Conservation (phyloP, 202 grass and related monocot species). For the Eragrostis tef region DNA sequence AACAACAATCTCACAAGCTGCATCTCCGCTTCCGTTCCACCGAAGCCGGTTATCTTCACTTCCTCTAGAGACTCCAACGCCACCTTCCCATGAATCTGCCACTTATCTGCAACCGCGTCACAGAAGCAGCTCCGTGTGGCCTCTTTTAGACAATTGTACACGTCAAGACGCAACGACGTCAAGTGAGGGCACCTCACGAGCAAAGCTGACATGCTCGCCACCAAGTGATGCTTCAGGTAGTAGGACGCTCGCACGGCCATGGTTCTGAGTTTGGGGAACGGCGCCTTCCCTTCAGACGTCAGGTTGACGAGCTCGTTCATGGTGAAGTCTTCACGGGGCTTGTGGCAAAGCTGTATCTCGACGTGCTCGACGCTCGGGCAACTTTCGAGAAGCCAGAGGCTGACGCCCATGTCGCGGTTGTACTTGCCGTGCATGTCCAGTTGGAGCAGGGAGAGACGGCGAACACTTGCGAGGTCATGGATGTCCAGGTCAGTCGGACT, state of each 20-base stretch:
- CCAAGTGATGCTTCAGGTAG: not conserved
- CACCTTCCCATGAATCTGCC: not conserved
- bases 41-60: not conserved
- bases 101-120: not conserved
- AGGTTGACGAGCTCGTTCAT: not conserved
- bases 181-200: not conserved
- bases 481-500: too few species aligned
- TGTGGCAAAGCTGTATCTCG: rapidly evolving
- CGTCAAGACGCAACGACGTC: not conserved
- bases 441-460: too few species aligned
- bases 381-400: not conserved
- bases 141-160: not conserved
- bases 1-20: too few species aligned
- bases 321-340: too few species aligned
- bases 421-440: not conserved
- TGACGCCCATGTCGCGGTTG: not conserved
- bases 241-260: not conserved
- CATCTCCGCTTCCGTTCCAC: too few species aligned
- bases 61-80: not conserved
- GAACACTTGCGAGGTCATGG: too few species aligned
- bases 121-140: not conserved
- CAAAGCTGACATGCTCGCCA: not conserved
- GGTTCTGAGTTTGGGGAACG: not conserved
- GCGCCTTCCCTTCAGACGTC: not conserved
- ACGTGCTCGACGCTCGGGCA: not conserved